These are phyloP conservation scores for Claviceps purpurea DNA, from an alignment of 2,329 filamentous ascomycete species.

Conservation along the genomic window DNA sequence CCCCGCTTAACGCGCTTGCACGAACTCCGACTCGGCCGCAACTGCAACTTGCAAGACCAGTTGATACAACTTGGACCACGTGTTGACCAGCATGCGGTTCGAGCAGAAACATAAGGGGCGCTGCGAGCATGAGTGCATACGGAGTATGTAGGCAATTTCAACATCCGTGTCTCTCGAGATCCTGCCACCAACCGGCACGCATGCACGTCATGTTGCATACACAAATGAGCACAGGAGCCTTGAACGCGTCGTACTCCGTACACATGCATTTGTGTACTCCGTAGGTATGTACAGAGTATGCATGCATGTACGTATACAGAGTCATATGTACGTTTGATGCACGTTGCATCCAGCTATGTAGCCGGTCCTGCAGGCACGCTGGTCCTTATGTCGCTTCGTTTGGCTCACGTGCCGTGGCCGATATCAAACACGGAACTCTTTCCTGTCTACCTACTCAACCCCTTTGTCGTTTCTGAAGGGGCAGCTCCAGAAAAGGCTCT, in stretches of 20 bases:
- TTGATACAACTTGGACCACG: neutral
- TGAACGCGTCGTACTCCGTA: neutral
- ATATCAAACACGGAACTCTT: neutral
- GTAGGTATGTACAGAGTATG: too few species aligned
- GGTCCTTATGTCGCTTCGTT: too few species aligned
- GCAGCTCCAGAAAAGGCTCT: neutral
- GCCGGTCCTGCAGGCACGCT: neutral
- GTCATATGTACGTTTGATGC: neutral
- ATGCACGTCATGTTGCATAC: neutral
- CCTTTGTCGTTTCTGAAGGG: neutral
- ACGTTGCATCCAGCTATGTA: neutral
- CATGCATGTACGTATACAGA: neutral
- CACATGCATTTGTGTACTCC: too few species aligned
- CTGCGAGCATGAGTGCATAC: neutral
- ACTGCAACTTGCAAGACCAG: neutral
- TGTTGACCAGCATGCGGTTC: neutral
- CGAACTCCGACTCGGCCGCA: constrained; percentile 2
- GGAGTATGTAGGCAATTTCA: neutral
- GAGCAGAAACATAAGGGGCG: neutral
- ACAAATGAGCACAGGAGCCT: neutral
- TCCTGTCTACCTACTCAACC: neutral
- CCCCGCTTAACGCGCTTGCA: neutral
- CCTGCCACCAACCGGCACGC: neutral
- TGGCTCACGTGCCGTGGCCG: neutral
- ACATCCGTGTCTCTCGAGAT: neutral